These are phyloP conservation scores for Epichloe aotearoae DNA, from an alignment of 2,329 filamentous ascomycete species.

Conservation along the genomic window DNA sequence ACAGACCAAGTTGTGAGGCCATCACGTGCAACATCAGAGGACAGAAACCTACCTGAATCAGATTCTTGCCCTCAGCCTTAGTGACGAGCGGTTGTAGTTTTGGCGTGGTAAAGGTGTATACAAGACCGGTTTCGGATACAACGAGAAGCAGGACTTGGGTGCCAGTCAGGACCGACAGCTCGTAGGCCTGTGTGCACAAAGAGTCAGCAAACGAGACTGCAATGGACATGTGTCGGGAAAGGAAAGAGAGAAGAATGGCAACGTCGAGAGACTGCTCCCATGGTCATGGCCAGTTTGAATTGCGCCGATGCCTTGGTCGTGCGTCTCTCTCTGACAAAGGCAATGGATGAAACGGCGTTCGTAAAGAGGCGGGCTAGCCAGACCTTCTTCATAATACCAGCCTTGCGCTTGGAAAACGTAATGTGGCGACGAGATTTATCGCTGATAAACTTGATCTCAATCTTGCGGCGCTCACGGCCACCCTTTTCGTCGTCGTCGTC, in stretches of 20 bases:
- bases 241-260: neutral
- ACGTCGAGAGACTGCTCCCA: no score
- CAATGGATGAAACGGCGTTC: neutral
- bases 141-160: constrained; percentile 95
- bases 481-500: constrained; percentile 97
- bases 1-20: neutral
- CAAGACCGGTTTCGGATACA: constrained; percentile 91
- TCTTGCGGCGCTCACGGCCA: constrained; percentile 95
- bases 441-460: constrained; percentile 99
- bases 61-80: constrained; percentile 96
- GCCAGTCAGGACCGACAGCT: constrained; percentile 91
- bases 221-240: neutral
- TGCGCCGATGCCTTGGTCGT: neutral
- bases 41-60: constrained; percentile 64
- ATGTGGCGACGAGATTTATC: constrained; percentile 99
- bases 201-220: constrained; percentile 4
- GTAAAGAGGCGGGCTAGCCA: constrained; percentile 20
- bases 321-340: neutral
- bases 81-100: constrained; percentile 97
- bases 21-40: neutral
- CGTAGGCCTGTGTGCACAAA: constrained; percentile 59
- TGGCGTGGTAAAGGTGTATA: constrained; percentile 96
- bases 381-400: constrained; percentile 99
- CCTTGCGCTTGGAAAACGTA: constrained; percentile 99
- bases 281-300: neutral